Base-by-base conservation (phyloP, 352 stramenopile genomes). In the Pythium aristosporum region DNA sequence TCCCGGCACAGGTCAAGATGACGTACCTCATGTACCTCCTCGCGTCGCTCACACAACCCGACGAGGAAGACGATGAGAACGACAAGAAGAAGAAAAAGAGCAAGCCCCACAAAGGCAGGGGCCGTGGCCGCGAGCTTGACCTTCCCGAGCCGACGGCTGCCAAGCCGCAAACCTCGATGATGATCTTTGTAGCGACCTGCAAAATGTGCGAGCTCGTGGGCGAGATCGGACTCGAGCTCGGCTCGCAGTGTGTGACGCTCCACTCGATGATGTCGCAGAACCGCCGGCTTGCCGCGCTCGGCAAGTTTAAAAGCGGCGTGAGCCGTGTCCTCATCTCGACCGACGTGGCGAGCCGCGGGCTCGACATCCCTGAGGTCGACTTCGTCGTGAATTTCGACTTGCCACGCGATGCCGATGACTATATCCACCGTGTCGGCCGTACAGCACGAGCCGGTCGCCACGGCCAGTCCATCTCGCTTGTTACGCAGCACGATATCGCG, bases 311-410 rank as follows among this genome's bases (percentile, higher is more conserved):
- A 75, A 97, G 89, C 39, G 88, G 96, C 25, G 67, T 92, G 34
- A 96, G 89, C 41, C 79, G 87, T 42, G 87, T 99, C 11, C 75
- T 99, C 39, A 89, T 99, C 42, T 97, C 93, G 46, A 99, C 98
- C 30, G 97, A 99, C 74, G 96, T 99, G 15, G 96, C 96, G 15
- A 96, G 83, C 69, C 85, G 98, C 56, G 98, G 97, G 23, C 74
- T 99, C 18, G 97, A 99, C 68, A 98, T 99, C 51, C 96, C 96
- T 0, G 80, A 96, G 58, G 92, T 98, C 12, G 96, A 99, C 70
- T 74, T 99, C 3, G 98, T 99, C 21, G 76, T 99, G 44, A 99
- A 99, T 74, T 98, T 96, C 41, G 97, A 99, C 73, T 64, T 99
- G 21, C 98, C 98, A 5, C 83, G 91, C 28, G 91, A 94, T 55